Percentiles rank a stretch among this genome's conserved stretches.
These are phyloP conservation scores for Candida argentea DNA, from an alignment of 805 yeast species.

Conservation along the genomic window DNA sequence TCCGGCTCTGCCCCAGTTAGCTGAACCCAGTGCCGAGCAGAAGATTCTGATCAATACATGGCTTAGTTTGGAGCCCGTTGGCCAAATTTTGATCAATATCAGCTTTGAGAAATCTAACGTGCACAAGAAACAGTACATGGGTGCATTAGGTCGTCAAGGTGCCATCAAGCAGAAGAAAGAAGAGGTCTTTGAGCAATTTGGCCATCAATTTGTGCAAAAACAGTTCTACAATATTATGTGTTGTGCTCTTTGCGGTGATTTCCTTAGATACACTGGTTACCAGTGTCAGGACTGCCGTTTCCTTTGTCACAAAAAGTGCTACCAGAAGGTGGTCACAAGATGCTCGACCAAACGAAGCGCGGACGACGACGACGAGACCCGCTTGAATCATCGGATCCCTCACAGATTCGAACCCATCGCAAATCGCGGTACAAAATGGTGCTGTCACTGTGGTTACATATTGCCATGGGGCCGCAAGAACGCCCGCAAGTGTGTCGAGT, in stretches of 20 bases:
- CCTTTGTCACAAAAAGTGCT: conserved; percentile 73
- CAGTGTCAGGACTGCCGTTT: conserved; percentile 82
- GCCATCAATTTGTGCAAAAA: conserved; percentile 93
- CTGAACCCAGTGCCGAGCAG: conserved; percentile 4
- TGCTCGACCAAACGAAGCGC: conserved; percentile 71
- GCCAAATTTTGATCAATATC: conserved; percentile 70
- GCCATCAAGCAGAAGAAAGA: conserved; percentile 92
- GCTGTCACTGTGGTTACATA: conserved; percentile 97
- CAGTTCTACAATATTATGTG: conserved; percentile 95
- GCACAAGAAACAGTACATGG: conserved; percentile 30
- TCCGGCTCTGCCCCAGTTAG: not conserved
- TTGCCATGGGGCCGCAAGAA: conserved; percentile 92
- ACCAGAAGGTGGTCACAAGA: conserved; percentile 69
- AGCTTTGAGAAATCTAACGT: conserved; percentile 61
- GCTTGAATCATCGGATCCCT: conserved; percentile 91
- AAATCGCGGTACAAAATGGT: conserved; percentile 96
- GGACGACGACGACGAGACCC: conserved; percentile 64
- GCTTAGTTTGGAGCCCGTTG: conserved; percentile 91
- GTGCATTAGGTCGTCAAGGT: conserved; percentile 74
- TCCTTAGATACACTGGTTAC: conserved; percentile 75
- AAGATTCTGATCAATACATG: conserved; percentile 57
- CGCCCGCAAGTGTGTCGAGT: conserved; percentile 84
- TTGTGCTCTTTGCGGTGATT: conserved; percentile 96
- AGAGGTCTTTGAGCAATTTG: conserved; percentile 88
- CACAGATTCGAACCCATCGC: conserved; percentile 90